These are phyloP conservation scores for Gardenia jasminoides DNA, from an alignment of 257 asterid genomes.

Conservation along the genomic window DNA sequence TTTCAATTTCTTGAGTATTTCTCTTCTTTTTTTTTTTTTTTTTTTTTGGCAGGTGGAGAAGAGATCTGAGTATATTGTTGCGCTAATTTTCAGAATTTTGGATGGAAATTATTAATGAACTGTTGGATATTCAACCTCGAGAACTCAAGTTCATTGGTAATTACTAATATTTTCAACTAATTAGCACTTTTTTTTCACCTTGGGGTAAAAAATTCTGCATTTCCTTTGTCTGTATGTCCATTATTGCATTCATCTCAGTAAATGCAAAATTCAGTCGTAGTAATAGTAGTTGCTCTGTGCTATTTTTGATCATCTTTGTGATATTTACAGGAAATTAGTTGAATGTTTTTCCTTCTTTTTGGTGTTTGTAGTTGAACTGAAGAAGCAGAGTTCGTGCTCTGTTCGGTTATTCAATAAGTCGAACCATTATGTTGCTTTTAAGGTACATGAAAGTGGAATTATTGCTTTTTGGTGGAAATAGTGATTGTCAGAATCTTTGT, in stretches of 20 bases:
- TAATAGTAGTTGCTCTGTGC: neutral
- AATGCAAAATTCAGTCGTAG: neutral
- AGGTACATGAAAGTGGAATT: slow-evolving; percentile 23
- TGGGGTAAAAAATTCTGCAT: neutral
- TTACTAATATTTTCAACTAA: neutral
- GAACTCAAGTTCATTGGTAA: slow-evolving; percentile 39
- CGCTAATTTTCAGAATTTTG: neutral
- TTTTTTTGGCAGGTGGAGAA: slow-evolving; percentile 19
- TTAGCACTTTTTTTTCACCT: neutral
- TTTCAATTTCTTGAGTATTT: neutral
- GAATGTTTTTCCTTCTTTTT: too few relatives aligned
- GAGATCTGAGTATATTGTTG: neutral
- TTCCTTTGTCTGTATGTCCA: neutral
- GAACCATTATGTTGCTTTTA: slow-evolving; percentile 37
- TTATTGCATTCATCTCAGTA: neutral
- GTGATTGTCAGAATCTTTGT: neutral
- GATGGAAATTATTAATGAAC: slow-evolving; percentile 32
- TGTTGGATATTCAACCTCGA: slow-evolving; percentile 36
- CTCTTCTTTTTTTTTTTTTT: neutral
- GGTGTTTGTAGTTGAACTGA: slow-evolving; percentile 34
- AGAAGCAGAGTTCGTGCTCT: slow-evolving; percentile 39
- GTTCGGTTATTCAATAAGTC: slow-evolving; percentile 36
- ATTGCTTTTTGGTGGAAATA: neutral
- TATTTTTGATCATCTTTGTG: neutral
- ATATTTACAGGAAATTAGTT: too few relatives aligned